Base-by-base conservation (phyloP, 2,329 filamentous ascomycete species). In the Exserohilum rostratum region DNA sequence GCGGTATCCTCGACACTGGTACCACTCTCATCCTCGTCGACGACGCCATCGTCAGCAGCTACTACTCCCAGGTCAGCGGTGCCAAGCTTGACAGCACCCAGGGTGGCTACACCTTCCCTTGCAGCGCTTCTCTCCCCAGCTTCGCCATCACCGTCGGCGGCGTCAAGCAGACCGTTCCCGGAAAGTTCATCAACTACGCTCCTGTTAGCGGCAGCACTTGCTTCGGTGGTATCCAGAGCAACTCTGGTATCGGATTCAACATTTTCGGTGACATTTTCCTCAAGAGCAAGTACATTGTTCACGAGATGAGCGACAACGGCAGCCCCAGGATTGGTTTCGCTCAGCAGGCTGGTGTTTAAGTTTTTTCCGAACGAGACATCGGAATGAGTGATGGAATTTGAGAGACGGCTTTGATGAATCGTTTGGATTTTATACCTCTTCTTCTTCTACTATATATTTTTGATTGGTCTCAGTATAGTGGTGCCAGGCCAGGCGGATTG, bases 231-330 rank as follows among this genome's bases (percentile, higher is more conserved):
- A 83, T 96, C 59, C 91, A 95, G 79, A 80, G 76, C 60, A 80
- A 83, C 64, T 67, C 74, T 1, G 83, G 81, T n/a, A 74, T 88
- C 42, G 81, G 80, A 5, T 81, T 87, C 59, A 85, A 82, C 51
- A 91, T 96, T 68, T 84, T 93, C 51, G 91, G 91, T 9, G 90
- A 93, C 57, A 81, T 90, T 51, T 90, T 92, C 78, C 82, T 95
- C 62, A 95, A 95, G 84, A 84, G 84, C 50, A 80, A 90, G 59
- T 92, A 89, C 69, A 86, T 88, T 27, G 85, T 91, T 43, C 91
- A 75, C 62, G 74, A 74, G 25, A 61, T 66, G 53, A 44, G 53
- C n/a, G 64, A 63, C 35, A 49, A 45, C 18, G 67, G 4, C 22
- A 25, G 69, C 3, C 77, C 79, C 13, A 64, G 78, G 33, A 65